phyloP scores from a whole-genome alignment of 257 asterid genomes.

The Leptodermis oblonga region DNA sequence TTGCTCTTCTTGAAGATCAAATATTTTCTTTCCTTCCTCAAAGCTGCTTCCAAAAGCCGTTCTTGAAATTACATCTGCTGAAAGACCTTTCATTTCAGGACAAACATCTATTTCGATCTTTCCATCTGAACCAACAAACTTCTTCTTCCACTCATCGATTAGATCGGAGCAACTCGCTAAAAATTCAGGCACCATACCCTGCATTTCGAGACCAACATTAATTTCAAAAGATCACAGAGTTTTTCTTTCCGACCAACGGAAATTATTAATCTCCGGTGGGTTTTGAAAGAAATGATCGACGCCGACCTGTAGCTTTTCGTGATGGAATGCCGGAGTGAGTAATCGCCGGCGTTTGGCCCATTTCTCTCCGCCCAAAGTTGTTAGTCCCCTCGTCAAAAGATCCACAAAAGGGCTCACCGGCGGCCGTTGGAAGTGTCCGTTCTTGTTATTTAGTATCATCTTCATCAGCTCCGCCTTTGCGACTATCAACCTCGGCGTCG shows the following conservation, averaged over 20 bases:
- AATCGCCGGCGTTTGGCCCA: slow-evolving; percentile 26
- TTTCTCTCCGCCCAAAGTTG: slow-evolving; percentile 25
- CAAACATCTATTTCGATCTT: neutral
- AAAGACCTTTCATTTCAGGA: slow-evolving; percentile 8
- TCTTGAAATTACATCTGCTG: slow-evolving; percentile 6
- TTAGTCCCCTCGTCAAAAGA: slow-evolving; percentile 20
- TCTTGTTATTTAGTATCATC: slow-evolving; percentile 10
- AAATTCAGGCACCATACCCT: slow-evolving; percentile 12
- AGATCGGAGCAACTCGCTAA: slow-evolving; percentile 3
- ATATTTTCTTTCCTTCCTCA: slow-evolving; percentile 9
- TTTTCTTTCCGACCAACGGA: no score
- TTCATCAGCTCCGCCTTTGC: slow-evolving; percentile 20
- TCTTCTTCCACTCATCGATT: neutral
- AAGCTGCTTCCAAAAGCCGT: slow-evolving; percentile 6
- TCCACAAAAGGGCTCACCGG: slow-evolving; percentile 12
- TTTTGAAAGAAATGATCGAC: neutral
- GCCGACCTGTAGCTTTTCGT: slow-evolving; percentile 27
- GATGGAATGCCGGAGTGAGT: slow-evolving; percentile 30
- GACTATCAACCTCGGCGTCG: slow-evolving; percentile 20
- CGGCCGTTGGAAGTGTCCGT: slow-evolving; percentile 1
- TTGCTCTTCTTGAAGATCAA: slow-evolving; percentile 9
- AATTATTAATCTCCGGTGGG: no score
- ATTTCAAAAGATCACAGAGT: no score
- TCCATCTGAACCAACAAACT: neutral
- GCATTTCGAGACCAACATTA: no score